phyloP scores from a whole-genome alignment of 176 grass and related monocot genomes.

The Zoysia japonica region DNA sequence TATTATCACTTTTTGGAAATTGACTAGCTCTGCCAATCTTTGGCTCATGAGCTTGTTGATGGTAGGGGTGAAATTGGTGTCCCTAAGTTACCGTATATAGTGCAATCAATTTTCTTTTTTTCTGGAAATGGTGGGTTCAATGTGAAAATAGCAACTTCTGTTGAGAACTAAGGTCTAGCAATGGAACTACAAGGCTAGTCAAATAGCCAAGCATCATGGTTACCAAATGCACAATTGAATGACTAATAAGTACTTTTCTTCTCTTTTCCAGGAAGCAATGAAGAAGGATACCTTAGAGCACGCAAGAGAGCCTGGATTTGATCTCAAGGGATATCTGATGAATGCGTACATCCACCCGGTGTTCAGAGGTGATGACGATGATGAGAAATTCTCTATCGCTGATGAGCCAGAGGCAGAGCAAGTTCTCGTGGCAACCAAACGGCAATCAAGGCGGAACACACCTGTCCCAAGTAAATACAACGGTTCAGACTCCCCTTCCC shows the following conservation, averaged over 20 bases:
- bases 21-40: too few species aligned
- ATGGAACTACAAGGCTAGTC: too few species aligned
- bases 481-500: conserved; percentile 60
- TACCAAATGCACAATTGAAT: neutral
- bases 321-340: conserved; percentile 73
- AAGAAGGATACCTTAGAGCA: conserved; percentile 89
- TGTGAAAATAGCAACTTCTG: neutral
- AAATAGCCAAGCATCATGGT: neutral
- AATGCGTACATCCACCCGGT: conserved; percentile 80
- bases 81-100: too few species aligned
- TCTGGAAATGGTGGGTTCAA: neutral
- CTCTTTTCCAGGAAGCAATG: conserved; percentile 81
- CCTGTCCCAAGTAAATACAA: conserved; percentile 78
- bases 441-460: conserved; percentile 75
- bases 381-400: conserved; percentile 46
- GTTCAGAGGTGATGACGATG: conserved; percentile 74
- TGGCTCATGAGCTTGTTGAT: too few species aligned
- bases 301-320: conserved; percentile 83
- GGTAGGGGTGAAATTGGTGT: too few species aligned
- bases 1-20: too few species aligned
- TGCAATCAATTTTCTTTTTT: too few species aligned
- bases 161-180: too few species aligned
- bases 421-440: conserved; percentile 83
- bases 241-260: neutral
- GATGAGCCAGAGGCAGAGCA: conserved; percentile 53